Evolutionary conservation across 2,329 filamentous ascomycete species (phyloP).

Genomic region (Trichophyton schoenleinii): DNA sequence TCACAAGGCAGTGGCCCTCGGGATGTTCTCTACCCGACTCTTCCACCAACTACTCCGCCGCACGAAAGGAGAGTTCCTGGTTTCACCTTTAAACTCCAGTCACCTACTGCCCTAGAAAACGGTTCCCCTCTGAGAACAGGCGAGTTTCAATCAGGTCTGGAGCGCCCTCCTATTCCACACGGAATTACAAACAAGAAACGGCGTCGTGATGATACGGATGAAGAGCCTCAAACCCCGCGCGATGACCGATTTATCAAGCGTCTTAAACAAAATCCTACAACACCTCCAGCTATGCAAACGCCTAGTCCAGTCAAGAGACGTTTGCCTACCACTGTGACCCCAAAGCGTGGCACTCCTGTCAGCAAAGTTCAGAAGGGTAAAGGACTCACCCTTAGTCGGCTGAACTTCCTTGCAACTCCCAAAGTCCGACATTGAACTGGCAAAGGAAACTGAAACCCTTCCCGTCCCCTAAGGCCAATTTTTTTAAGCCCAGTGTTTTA

Average conservation of each 20-base stretch:
- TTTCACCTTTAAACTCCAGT: slow-evolving; percentile 11
- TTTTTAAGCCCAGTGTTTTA: not conserved
- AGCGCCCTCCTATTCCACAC: slow-evolving; percentile 24
- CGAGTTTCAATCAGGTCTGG: slow-evolving; percentile 27
- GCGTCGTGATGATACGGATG: slow-evolving; percentile 23
- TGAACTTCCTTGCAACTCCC: slow-evolving; percentile 37
- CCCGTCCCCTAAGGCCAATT: not conserved
- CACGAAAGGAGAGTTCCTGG: slow-evolving; percentile 14
- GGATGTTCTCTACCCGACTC: slow-evolving; percentile 24
- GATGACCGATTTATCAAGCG: slow-evolving; percentile 26
- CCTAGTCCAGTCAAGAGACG: slow-evolving; percentile 25
- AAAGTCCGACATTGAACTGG: slow-evolving; percentile 26
- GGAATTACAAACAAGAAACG: slow-evolving; percentile 32
- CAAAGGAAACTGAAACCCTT: too few relatives aligned
- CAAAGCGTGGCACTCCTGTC: slow-evolving; percentile 19
- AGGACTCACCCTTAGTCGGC: slow-evolving; percentile 33
- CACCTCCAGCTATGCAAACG: slow-evolving; percentile 15
- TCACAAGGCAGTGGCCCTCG: slow-evolving; percentile 16
- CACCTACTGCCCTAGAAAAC: slow-evolving; percentile 28
- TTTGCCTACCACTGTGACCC: slow-evolving; percentile 16
- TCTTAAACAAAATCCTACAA: slow-evolving; percentile 18
- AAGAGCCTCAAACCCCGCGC: slow-evolving; percentile 20
- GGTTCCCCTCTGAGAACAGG: not conserved
- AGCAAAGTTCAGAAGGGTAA: slow-evolving; percentile 18
- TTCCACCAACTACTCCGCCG: slow-evolving; percentile 28